A percentile compares a stretch with the other conserved stretches of the same genome.
Evolutionary conservation across 2,329 filamentous ascomycete species (phyloP).

Genomic region (Xylariales sp.): DNA sequence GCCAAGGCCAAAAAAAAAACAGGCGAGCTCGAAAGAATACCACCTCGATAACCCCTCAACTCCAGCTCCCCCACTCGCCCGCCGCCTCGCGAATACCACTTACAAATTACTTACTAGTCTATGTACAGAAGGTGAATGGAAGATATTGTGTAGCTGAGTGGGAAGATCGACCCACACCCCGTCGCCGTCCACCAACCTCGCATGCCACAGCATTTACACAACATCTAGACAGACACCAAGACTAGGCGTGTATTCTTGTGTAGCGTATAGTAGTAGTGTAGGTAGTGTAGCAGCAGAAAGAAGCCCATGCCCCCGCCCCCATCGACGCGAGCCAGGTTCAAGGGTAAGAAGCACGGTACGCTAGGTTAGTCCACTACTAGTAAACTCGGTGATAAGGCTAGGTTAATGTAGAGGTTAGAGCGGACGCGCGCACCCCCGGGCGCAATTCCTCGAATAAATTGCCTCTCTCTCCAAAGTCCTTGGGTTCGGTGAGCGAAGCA

Average conservation of each 20-base stretch:
- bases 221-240: too few relatives aligned
- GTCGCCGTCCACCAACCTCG: neutral
- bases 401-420: neutral
- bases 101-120: conserved; percentile 7
- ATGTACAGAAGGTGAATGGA: too few relatives aligned
- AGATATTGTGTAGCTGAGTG: too few relatives aligned
- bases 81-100: conserved; percentile 2
- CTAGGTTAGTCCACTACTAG: neutral
- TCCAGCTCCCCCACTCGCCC: neutral
- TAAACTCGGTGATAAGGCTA: conserved; percentile 8
- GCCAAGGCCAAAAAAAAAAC: neutral
- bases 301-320: neutral
- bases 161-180: neutral
- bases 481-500: conserved; percentile 7
- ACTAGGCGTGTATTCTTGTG: too few relatives aligned
- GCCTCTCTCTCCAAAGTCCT: neutral
- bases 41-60: conserved; percentile 9
- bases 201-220: neutral
- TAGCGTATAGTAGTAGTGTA: too few relatives aligned
- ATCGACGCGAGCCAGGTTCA: conserved; percentile 3
- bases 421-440: neutral
- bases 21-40: too few relatives aligned
- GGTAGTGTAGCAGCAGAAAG: too few relatives aligned
- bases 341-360: neutral
- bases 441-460: neutral